These are phyloP conservation scores for Phytomonas francai DNA, from an alignment of 208 protist species.

Conservation along the genomic window DNA sequence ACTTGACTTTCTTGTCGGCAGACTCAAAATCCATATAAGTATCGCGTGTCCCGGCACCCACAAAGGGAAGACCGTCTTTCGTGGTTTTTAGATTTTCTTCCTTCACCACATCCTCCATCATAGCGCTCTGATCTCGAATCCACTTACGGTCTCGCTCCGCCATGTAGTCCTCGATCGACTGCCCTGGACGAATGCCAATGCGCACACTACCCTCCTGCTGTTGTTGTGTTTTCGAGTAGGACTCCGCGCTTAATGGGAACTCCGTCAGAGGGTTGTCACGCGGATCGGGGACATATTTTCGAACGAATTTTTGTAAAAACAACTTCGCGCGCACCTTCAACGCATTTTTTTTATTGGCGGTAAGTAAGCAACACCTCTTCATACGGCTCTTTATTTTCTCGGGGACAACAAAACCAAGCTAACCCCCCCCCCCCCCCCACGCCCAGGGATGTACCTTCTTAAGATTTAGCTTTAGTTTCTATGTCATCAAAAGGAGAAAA, in stretches of 20 bases:
- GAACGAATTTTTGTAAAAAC: constrained; percentile 45
- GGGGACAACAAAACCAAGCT: background rate
- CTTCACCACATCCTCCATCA: constrained; percentile 23
- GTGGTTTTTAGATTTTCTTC: constrained; percentile 46
- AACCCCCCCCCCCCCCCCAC: too few species aligned
- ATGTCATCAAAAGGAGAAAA: too few species aligned
- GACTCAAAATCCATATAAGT: constrained; percentile 65
- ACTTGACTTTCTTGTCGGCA: constrained; percentile 51
- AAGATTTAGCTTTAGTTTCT: background rate
- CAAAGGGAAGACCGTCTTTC: constrained; percentile 63
- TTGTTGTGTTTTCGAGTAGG: constrained; percentile 53
- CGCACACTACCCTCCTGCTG: constrained; percentile 70
- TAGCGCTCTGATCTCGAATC: constrained; percentile 40
- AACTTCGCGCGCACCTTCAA: constrained; percentile 56
- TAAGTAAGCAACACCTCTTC: background rate
- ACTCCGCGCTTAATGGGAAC: constrained; percentile 53
- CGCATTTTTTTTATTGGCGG: constrained; percentile 11
- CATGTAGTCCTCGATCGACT: constrained; percentile 86
- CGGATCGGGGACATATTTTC: constrained; percentile 72
- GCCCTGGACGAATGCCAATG: constrained; percentile 72
- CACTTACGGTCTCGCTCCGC: constrained; percentile 68
- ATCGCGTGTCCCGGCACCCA: constrained; percentile 38
- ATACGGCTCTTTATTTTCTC: constrained; percentile 1
- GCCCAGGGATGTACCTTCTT: background rate
- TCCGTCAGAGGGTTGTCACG: constrained; percentile 78